phyloP scores from a whole-genome alignment of 192 early-diverging fungal species.

The Coemansia sp. region DNA sequence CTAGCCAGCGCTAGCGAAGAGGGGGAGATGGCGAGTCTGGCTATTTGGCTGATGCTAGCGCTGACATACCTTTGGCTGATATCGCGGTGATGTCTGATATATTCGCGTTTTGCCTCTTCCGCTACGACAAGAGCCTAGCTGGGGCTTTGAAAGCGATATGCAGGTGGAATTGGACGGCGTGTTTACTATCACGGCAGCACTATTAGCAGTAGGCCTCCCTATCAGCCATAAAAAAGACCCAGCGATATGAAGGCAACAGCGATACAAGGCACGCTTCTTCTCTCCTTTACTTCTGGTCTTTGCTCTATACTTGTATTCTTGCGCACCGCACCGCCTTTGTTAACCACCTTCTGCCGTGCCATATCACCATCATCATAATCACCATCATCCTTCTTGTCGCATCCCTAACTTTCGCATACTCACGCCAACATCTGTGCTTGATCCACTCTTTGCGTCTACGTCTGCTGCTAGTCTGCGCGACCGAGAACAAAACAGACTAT shows the following conservation, averaged over 20 bases:
- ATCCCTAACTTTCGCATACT: not conserved
- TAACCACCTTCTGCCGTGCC: not conserved
- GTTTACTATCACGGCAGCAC: conserved; percentile 16
- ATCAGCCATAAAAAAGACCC: conserved; percentile 3
- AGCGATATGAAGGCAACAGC: not conserved
- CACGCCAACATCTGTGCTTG: not conserved
- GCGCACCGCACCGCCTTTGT: not conserved
- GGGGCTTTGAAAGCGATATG: conserved; percentile 4
- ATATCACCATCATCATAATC: not conserved
- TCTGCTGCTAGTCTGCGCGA: not conserved
- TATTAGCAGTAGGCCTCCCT: conserved; percentile 3
- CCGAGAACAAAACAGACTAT: not conserved
- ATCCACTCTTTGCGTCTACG: not conserved
- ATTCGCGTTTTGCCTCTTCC: not conserved
- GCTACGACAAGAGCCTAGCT: not conserved
- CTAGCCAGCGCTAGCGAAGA: no score
- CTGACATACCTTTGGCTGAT: no score
- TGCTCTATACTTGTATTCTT: not conserved
- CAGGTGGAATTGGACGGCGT: conserved; percentile 16
- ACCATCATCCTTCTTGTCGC: no score
- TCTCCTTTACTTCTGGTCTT: not conserved
- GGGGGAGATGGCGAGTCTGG: no score
- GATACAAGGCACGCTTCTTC: not conserved
- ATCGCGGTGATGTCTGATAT: no score
- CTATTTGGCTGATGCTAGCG: no score